A percentile compares a stretch with the other conserved stretches of the same genome.
These are phyloP conservation scores for Lasiosphaeria miniovina DNA, from an alignment of 495 filamentous ascomycete species.

Conservation along the genomic window DNA sequence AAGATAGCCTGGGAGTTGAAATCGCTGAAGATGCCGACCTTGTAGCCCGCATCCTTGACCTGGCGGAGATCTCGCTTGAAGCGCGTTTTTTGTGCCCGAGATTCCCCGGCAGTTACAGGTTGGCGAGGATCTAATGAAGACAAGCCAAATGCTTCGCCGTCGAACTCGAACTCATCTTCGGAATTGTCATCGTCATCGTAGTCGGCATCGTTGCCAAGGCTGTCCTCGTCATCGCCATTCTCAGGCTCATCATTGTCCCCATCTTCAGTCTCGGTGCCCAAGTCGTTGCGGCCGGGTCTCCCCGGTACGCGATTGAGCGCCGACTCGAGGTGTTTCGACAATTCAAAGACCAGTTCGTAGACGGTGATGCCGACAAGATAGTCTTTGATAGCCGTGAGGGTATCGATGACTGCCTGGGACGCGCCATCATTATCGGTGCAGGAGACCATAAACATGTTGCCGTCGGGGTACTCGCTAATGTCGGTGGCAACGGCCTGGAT, in stretches of 20 bases:
- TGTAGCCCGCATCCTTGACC: constrained; percentile 67
- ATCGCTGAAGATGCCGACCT: constrained; percentile 60
- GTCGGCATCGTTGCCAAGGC: constrained; percentile 29
- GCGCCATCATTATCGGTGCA: constrained; percentile 48
- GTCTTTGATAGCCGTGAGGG: constrained; percentile 14
- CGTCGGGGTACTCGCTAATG: constrained; percentile 60
- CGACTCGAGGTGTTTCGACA: constrained; percentile 41
- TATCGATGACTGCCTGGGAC: constrained; percentile 2
- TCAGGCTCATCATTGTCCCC: constrained; percentile 25
- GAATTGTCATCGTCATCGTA: constrained; percentile 31
- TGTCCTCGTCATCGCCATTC: constrained; percentile 25
- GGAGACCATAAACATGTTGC: constrained; percentile 59
- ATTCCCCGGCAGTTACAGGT: neutral
- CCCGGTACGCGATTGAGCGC: constrained; percentile 29
- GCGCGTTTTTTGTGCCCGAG: constrained; percentile 18
- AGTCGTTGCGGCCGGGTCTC: constrained; percentile 26
- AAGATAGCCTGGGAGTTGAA: constrained; percentile 49
- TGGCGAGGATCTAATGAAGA: neutral
- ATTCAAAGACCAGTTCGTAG: constrained; percentile 42
- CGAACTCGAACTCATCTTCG: constrained; percentile 23
- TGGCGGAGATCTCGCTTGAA: constrained; percentile 62
- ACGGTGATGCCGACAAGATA: constrained; percentile 39
- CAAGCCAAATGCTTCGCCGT: constrained; percentile 27
- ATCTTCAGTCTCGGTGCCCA: constrained; percentile 26
- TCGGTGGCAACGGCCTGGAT: constrained; percentile 39